A percentile compares a stretch with the other conserved stretches of the same genome.
Conservation (phyloP, 1,284 basidiomycete species). For the Hemileia vastatrix region DNA sequence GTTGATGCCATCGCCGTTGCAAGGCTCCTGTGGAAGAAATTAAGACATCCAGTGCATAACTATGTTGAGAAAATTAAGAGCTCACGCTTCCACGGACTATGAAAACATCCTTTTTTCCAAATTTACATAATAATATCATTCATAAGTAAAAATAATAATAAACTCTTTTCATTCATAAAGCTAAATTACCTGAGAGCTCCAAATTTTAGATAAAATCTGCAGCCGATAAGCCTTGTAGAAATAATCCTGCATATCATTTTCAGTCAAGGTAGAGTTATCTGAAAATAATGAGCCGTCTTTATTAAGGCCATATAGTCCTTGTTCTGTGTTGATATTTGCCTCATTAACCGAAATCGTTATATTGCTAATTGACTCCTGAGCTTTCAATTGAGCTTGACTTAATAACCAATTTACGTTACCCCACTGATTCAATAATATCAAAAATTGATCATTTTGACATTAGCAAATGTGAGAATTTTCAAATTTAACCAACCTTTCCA, state of each 20-base stretch:
- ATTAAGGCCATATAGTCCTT: constrained; percentile 18
- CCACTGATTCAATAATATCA: constrained; percentile 12
- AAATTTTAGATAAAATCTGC: constrained; percentile 18
- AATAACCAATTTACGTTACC: constrained; percentile 16
- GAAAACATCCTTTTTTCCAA: constrained; percentile 15
- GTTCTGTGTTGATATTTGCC: constrained; percentile 12
- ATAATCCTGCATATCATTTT: constrained; percentile 6
- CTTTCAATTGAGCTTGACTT: constrained; percentile 8
- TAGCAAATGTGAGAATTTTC: not conserved
- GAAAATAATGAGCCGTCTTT: constrained; percentile 16
- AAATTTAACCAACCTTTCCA: constrained; percentile 7
- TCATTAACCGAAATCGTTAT: constrained; percentile 10
- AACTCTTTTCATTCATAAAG: not conserved
- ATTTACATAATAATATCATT: not conserved
- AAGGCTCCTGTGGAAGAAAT: constrained; percentile 11
- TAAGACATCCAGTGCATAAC: not conserved
- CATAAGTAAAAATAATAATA: not conserved
- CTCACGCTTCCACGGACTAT: constrained; percentile 22
- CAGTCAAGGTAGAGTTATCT: constrained; percentile 1
- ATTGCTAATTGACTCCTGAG: constrained; percentile 12
- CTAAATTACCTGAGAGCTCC: constrained; percentile 11
- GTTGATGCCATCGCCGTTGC: constrained; percentile 18
- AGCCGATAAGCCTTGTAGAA: constrained; percentile 21
- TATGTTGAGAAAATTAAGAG: not conserved
- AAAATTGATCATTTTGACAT: too few species aligned